Percentiles rank a stretch among this genome's conserved stretches.
These are phyloP conservation scores for Fusarium kyushuense DNA, from an alignment of 2,329 filamentous ascomycete genomes.

Conservation along the genomic window DNA sequence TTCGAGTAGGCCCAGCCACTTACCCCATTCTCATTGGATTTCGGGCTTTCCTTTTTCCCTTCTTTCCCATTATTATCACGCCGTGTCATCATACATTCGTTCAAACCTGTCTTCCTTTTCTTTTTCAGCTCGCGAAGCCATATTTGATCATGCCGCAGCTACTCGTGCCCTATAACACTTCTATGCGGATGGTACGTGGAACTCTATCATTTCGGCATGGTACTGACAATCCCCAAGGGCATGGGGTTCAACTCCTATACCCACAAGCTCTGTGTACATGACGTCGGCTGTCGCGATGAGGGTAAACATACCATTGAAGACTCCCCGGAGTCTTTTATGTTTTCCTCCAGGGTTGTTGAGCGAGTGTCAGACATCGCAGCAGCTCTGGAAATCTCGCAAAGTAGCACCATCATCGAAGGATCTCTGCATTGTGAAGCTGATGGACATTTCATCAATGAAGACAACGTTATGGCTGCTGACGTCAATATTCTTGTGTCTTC, in stretches of 20 bases:
- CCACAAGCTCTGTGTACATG: not conserved
- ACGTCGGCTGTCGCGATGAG: not conserved
- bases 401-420: conserved; percentile 11
- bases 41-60: not conserved
- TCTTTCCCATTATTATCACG: not conserved
- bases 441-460: not conserved
- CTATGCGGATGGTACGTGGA: conserved; percentile 22
- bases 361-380: not conserved
- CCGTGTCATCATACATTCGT: not conserved
- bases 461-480: conserved; percentile 21
- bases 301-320: not conserved
- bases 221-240: not conserved
- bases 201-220: accelerated
- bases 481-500: conserved; percentile 17
- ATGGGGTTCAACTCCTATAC: conserved; percentile 24
- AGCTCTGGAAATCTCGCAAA: conserved; percentile 8
- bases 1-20: too few relatives aligned
- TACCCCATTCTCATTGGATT: not conserved
- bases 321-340: not conserved
- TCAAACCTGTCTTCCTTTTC: not conserved
- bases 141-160: not conserved
- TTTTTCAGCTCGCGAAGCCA: too few relatives aligned
- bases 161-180: conserved; percentile 17
- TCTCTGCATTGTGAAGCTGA: not conserved
- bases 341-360: not conserved